Conservation (phyloP, 2,329 filamentous ascomycete species). For the Neopestalotiopsis sp. region DNA sequence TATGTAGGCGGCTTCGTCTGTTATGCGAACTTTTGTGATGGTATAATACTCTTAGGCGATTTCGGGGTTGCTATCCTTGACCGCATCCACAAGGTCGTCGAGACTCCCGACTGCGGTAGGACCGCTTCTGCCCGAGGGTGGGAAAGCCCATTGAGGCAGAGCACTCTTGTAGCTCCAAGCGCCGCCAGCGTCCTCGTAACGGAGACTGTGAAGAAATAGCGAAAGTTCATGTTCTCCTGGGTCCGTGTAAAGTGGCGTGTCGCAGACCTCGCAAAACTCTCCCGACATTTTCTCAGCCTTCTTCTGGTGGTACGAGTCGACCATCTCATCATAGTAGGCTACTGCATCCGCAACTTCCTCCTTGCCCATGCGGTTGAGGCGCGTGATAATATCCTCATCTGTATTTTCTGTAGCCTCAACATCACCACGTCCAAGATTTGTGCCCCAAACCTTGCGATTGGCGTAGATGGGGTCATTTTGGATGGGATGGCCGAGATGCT, state of each 20-base stretch:
- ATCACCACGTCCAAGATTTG: conserved; percentile 72
- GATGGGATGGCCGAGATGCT: conserved; percentile 93
- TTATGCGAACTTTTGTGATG: conserved; percentile 2
- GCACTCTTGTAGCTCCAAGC: conserved; percentile 87
- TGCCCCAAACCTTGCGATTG: conserved; percentile 90
- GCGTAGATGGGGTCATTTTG: conserved; percentile 98
- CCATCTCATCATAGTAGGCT: conserved; percentile 92
- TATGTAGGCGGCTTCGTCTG: neutral
- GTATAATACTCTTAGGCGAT: conserved; percentile 32
- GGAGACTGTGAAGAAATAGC: conserved; percentile 90
- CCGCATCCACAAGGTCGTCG: conserved; percentile 63
- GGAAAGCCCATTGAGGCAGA: conserved; percentile 85
- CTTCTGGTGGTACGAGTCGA: conserved; percentile 85
- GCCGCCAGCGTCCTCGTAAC: conserved; percentile 84
- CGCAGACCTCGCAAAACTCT: conserved; percentile 77
- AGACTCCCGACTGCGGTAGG: conserved; percentile 70
- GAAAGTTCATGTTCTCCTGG: conserved; percentile 88
- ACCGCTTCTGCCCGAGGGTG: conserved; percentile 74
- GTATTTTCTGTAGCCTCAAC: conserved; percentile 70
- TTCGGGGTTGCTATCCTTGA: conserved; percentile 50
- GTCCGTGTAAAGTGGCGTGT: conserved; percentile 90
- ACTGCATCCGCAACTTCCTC: conserved; percentile 89
- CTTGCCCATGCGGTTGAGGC: conserved; percentile 90
- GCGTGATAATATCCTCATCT: conserved; percentile 88
- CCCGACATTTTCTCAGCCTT: conserved; percentile 95